Base-by-base conservation (phyloP, 2,329 filamentous ascomycete species). In the Podosphaera xanthii region DNA sequence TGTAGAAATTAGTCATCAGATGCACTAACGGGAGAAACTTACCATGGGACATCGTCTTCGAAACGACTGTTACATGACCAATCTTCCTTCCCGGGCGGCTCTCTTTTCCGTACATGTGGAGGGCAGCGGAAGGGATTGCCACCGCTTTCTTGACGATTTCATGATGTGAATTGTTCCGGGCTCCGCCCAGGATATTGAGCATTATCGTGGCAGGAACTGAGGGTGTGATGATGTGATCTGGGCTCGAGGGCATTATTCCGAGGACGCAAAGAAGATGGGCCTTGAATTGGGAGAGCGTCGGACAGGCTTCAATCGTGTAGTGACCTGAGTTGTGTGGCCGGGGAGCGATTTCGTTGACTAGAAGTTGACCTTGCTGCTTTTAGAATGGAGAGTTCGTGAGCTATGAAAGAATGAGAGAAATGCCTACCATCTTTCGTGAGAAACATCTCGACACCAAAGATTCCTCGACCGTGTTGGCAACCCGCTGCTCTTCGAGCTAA, bases 371-470 rank as follows among this genome's bases (percentile, higher is more conserved):
- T 48, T 12, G 14, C 30, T 35, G 38, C 3, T 14, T 14, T 14
- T 33, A 22, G 48, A 54, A 34, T 35, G 34, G 35, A 57, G 30
- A 36, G n/a, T 22, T 10, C 48, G 12, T 35, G 36, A n/a, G 14
- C 2, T 9, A 31, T 0, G 40, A 34, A 46, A 58, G 5, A 14
- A 31, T 53, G 36, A 9, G 31, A 34, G 31, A 3, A 38, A 49
- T 34, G 31, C 52, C 14, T 74, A 60, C 77, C 81, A 65, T 92
- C 81, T 56, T 82, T 73, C 9, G 90, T 78, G 2, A 97, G 72
- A 72, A 98, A 98, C 82, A 97, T 87, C 72, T 98, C 92, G 0
- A 97, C 91, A 0, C 91, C 92, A 71, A 96, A 98, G 38, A 95
- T 87, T 63, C 92, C 92, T 62, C 92, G 84, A 58, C 92, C 92